Evolutionary conservation across 768 basidiomycete genomes (phyloP), one percentile per base, ranked within the genome.

Genomic region (Zangia roseola): DNA sequence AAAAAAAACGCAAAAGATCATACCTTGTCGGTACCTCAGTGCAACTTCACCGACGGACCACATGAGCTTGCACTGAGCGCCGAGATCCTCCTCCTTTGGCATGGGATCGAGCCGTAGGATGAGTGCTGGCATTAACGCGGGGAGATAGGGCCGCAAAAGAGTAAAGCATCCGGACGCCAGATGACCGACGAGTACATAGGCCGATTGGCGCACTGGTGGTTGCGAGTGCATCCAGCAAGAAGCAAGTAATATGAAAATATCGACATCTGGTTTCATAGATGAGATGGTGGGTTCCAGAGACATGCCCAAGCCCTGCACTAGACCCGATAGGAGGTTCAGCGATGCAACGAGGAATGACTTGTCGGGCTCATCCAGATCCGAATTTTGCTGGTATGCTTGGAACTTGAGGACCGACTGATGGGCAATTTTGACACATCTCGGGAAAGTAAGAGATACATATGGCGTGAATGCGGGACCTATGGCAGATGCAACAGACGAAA

Each of bases 31-130:
- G 64, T 91, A 94, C 40, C 92, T 89, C 53, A 99, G 71, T 9
- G 97, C 92, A 25, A 99, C 92, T 70, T 99, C 97, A 36, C 97
- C 97, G 23, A 97, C 94, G 16, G 93, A 94, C 97, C 97, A 99
- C 1, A 94, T 95, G 10, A 97, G 97, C 63, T 99, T 99, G 71
- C 98, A 98, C 67, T 92, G 94, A 6, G 95, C 97, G 57, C 92
- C 94, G 54, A 98, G 84, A 61, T 93, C 93, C 68, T 97, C 94
- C 28, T 87, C 78, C 60, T 91, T 90, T 1, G 95, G 97, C 62
- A 95, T 90, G 5, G 90, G 88, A 53, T 94, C 89, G 44, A 99
- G 87, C 61, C 98, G 94, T 34, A 79, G 71, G 53, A 90, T 88
- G 46, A 99, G 78, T 63, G 93, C 89, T 14, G 83, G 77, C 89